Conservation (phyloP, 2,329 filamentous ascomycete genomes). For the Aphanocladium album region DNA sequence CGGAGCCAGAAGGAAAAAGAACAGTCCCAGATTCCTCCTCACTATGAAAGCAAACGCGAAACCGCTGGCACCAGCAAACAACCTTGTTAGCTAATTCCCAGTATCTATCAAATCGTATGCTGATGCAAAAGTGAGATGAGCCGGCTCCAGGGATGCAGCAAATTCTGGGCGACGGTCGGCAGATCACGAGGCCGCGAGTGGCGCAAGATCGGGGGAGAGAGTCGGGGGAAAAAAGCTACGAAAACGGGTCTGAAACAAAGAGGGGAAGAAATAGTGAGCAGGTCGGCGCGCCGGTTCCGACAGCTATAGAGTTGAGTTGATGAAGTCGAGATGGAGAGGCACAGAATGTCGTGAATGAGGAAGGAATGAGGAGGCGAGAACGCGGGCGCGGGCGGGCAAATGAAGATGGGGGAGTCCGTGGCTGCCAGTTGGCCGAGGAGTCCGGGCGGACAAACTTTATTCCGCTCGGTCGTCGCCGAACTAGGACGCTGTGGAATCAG, state of each 20-base stretch:
- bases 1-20: constrained; percentile 30
- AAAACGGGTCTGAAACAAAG: neutral
- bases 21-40: constrained; percentile 29
- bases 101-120: constrained; percentile 7
- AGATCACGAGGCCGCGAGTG: neutral
- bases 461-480: neutral
- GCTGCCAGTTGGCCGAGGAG: neutral
- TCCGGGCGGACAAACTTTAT: neutral
- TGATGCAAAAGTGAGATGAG: neutral
- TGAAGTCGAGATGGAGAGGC: neutral
- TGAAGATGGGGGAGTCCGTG: neutral
- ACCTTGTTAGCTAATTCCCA: constrained; percentile 10
- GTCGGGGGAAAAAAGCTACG: neutral
- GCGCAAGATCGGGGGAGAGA: neutral
- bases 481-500: neutral
- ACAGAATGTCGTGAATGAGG: neutral
- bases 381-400: neutral
- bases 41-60: constrained; percentile 17
- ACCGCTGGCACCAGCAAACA: constrained; percentile 6
- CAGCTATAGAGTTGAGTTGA: neutral
- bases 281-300: neutral
- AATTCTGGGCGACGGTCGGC: neutral
- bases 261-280: too few species aligned
- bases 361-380: constrained; percentile 1
- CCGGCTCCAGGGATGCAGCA: neutral